Conservation (phyloP, 306 rosid species). For the Sicyos edulis region DNA sequence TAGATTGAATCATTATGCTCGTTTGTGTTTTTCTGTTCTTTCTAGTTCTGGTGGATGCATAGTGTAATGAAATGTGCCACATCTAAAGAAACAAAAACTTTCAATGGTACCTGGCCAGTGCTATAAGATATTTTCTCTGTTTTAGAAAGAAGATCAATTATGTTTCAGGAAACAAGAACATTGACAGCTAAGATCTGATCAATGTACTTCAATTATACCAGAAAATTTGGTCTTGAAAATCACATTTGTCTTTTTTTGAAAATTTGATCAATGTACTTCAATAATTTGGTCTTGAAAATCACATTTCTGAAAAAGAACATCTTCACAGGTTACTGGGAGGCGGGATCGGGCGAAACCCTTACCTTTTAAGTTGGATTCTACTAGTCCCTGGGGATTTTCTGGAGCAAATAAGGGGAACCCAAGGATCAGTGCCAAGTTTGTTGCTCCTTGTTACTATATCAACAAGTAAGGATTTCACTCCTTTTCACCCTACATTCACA, state of each 20-base stretch:
- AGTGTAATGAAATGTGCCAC: background rate
- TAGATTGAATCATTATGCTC: background rate
- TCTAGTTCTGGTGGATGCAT: constrained; percentile 6
- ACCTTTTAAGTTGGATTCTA: constrained; percentile 70
- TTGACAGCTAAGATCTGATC: background rate
- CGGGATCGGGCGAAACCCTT: constrained; percentile 93
- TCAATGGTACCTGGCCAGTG: background rate
- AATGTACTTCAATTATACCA: background rate
- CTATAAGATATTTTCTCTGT: background rate
- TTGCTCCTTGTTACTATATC: constrained; percentile 77
- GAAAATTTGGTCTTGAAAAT: background rate
- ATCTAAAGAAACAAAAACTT: background rate
- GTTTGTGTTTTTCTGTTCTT: background rate
- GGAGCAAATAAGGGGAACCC: constrained; percentile 97
- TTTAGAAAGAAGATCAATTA: background rate
- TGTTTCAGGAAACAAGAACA: background rate
- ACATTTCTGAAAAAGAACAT: constrained; percentile 10
- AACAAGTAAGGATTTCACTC: constrained; percentile 61
- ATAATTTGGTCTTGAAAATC: background rate
- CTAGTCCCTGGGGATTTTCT: constrained; percentile 79
- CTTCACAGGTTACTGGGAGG: constrained; percentile 87
- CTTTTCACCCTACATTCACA: background rate
- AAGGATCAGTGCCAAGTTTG: constrained; percentile 68
- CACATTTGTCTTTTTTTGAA: background rate
- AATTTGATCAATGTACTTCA: background rate